Conservation (phyloP, 2,329 filamentous ascomycete species). For the Pseudocercospora fijiensis region DNA sequence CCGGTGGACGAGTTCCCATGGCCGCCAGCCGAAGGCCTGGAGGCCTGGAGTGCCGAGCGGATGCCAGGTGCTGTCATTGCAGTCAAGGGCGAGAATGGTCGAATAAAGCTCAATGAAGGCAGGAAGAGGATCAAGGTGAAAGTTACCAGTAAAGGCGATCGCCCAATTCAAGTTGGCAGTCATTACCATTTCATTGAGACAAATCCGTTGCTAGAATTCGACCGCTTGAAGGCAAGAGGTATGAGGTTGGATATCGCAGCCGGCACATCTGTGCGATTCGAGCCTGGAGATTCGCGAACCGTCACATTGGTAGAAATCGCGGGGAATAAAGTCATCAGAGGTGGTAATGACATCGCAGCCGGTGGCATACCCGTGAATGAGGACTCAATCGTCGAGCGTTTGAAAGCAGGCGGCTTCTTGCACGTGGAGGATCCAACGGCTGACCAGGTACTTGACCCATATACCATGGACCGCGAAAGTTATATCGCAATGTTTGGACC, state of each 20-base stretch:
- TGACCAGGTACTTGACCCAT: conserved; percentile 58
- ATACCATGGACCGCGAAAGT: conserved; percentile 71
- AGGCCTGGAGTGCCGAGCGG: conserved; percentile 62
- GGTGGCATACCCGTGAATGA: conserved; percentile 64
- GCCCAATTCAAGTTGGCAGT: conserved; percentile 86
- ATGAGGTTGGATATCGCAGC: conserved; percentile 86
- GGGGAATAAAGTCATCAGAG: conserved; percentile 74
- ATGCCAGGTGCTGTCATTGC: conserved; percentile 79
- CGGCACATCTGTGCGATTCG: conserved; percentile 88
- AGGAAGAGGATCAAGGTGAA: conserved; percentile 70
- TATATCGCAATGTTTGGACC: conserved; percentile 92
- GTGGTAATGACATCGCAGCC: conserved; percentile 76
- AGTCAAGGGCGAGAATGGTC: conserved; percentile 61
- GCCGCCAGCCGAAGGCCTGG: conserved; percentile 54
- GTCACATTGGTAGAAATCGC: conserved; percentile 87
- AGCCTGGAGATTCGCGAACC: conserved; percentile 88
- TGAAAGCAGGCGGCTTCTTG: conserved; percentile 74
- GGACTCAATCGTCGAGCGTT: conserved; percentile 64
- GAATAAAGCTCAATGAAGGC: conserved; percentile 69
- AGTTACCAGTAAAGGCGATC: conserved; percentile 83
- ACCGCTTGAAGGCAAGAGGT: conserved; percentile 77
- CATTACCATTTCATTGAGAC: conserved; percentile 96
- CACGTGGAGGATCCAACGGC: conserved; percentile 67
- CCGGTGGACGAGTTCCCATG: conserved; percentile 50
- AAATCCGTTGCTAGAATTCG: conserved; percentile 88